These are phyloP conservation scores for Cercospora sesami DNA, from an alignment of 2,329 filamentous ascomycete genomes.

Conservation along the genomic window DNA sequence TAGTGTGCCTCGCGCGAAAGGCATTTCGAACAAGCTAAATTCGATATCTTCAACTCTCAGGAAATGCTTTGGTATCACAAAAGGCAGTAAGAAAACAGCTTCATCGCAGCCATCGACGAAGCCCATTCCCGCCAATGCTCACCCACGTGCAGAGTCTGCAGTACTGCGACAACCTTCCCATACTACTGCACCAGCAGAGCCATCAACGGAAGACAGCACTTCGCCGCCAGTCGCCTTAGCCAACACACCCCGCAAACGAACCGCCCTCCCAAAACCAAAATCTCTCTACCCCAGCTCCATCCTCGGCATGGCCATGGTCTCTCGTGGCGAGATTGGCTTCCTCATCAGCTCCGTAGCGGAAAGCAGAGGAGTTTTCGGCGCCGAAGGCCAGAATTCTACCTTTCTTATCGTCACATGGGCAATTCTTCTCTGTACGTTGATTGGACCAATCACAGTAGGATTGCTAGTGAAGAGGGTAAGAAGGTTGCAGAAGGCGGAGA, in stretches of 20 bases:
- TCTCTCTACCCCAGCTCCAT: conserved; percentile 69
- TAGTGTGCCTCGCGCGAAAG: background rate
- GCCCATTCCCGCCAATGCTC: background rate
- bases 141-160: background rate
- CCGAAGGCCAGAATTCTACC: conserved; percentile 41
- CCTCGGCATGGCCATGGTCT: conserved; percentile 69
- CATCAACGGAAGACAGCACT: background rate
- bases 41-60: background rate
- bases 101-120: background rate
- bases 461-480: conserved; percentile 51
- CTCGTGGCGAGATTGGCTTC: conserved; percentile 78
- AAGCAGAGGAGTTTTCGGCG: conserved; percentile 51
- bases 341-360: conserved; percentile 70
- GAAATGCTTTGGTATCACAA: background rate
- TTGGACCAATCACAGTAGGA: conserved; percentile 56
- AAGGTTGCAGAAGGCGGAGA: conserved; percentile 38
- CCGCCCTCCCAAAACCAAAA: conserved; percentile 48
- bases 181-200: background rate
- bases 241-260: conserved; percentile 10
- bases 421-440: conserved; percentile 58
- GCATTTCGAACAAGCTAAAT: background rate
- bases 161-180: background rate
- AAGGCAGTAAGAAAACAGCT: background rate
- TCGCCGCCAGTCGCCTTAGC: background rate
- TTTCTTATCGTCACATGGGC: conserved; percentile 57